Percentiles rank a stretch among this genome's conserved stretches.
Evolutionary conservation across 2,329 filamentous ascomycete genomes (phyloP).

Genomic region (Colletotrichum sp.): DNA sequence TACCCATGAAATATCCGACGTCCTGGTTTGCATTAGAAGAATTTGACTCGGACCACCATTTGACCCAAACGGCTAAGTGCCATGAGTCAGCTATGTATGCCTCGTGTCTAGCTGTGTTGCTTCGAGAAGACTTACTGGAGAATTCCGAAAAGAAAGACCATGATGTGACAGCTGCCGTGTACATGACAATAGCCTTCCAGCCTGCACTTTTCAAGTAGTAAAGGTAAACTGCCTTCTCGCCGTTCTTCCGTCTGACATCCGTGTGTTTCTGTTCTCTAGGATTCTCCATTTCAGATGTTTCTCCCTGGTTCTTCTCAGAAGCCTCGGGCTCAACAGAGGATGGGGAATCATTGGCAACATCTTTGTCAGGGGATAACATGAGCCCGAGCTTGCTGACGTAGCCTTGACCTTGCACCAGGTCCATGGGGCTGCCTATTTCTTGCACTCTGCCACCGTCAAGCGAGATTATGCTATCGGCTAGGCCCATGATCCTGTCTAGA

Average conservation of each 20-base stretch:
- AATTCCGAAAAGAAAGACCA: slow-evolving; percentile 16
- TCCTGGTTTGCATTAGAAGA: not conserved
- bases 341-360: not conserved
- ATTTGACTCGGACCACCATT: slow-evolving; percentile 14
- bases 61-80: slow-evolving; percentile 6
- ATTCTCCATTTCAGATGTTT: not conserved
- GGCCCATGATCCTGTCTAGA: not conserved
- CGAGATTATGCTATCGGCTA: not conserved
- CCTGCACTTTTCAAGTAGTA: slow-evolving; percentile 8
- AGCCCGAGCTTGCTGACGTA: not conserved
- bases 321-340: not conserved
- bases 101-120: too few relatives aligned
- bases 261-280: not conserved
- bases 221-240: slow-evolving; percentile 1
- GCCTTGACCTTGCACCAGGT: not conserved
- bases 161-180: not conserved
- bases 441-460: not conserved
- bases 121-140: not conserved
- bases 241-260: not conserved
- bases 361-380: too few relatives aligned
- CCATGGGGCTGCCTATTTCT: not conserved
- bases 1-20: not conserved
- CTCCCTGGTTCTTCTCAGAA: not conserved
- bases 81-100: not conserved
- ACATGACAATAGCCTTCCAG: not conserved